Evolutionary conservation across 306 rosid genomes (phyloP).

Genomic region (Luffa acutangula): DNA sequence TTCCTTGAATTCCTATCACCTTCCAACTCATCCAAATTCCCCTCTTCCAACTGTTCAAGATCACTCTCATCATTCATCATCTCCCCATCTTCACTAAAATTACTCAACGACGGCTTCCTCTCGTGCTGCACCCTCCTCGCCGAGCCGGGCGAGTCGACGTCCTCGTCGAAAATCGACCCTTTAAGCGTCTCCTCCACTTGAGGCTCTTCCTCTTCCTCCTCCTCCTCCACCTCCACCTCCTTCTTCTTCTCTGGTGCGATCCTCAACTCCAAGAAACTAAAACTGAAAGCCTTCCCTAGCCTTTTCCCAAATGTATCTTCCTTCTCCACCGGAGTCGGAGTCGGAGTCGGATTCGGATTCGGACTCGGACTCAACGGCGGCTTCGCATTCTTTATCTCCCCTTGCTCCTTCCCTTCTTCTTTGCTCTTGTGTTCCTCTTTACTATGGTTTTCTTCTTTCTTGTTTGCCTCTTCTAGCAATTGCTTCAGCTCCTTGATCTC

Average conservation of each 20-base stretch:
- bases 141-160: conserved; percentile 25
- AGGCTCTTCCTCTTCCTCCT: conserved; percentile 13
- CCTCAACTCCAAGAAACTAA: conserved; percentile 27
- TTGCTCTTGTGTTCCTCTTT: conserved; percentile 4
- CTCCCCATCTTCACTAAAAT: conserved; percentile 22
- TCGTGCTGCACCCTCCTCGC: conserved; percentile 13
- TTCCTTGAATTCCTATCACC: conserved; percentile 47
- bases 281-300: conserved; percentile 29
- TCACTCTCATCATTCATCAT: conserved; percentile 24
- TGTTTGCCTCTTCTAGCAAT: conserved; percentile 30
- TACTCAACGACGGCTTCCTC: conserved; percentile 8
- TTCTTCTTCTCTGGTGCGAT: conserved; percentile 20
- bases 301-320: conserved; percentile 21
- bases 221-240: conserved; percentile 18
- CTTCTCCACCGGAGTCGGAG: conserved; percentile 8
- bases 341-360: neutral
- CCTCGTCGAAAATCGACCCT: conserved; percentile 52
- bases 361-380: neutral
- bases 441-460: conserved; percentile 17
- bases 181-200: conserved; percentile 32
- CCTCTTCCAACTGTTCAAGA: conserved; percentile 23
- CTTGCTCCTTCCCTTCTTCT: neutral
- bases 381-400: conserved; percentile 14
- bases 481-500: conserved; percentile 51
- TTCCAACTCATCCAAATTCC: conserved; percentile 32